Evolutionary conservation across 805 yeast genomes (phyloP).

Genomic region (Metschnikowia santaceciliae): DNA sequence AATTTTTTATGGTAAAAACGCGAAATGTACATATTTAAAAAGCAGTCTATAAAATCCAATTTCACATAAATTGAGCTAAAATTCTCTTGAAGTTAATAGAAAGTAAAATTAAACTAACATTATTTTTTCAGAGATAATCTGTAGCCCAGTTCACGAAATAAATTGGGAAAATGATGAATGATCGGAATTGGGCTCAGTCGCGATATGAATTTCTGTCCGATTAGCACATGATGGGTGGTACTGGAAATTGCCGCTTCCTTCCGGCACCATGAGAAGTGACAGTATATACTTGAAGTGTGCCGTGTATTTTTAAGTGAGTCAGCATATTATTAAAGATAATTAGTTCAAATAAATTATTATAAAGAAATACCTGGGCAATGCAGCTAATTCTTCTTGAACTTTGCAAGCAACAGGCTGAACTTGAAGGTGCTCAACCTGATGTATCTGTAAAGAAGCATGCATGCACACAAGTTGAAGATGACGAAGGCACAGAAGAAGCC

Average conservation of each 20-base stretch:
- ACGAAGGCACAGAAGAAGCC: slow-evolving; percentile 13
- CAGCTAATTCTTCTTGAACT: slow-evolving; percentile 3
- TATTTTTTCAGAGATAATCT: neutral
- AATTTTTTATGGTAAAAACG: too few relatives aligned
- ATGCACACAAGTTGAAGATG: slow-evolving; percentile 13
- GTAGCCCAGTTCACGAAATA: neutral
- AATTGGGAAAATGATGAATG: neutral
- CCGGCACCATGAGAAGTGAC: too few relatives aligned
- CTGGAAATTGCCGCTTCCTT: too few relatives aligned
- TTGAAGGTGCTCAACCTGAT: slow-evolving; percentile 10
- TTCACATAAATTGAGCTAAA: too few relatives aligned
- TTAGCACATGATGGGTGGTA: neutral
- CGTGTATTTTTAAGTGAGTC: too few relatives aligned
- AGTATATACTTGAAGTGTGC: too few relatives aligned
- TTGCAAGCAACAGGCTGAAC: neutral
- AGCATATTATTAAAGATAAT: too few relatives aligned
- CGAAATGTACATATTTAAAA: too few relatives aligned
- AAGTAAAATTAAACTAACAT: too few relatives aligned
- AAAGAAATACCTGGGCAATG: neutral
- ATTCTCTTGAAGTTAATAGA: too few relatives aligned
- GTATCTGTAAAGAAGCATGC: slow-evolving; percentile 12
- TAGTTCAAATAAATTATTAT: neutral
- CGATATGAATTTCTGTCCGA: neutral
- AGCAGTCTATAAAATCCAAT: too few relatives aligned
- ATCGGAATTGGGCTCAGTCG: neutral